Base-by-base conservation (phyloP, 2,329 filamentous ascomycete species). In the Colletotrichum theobromicola region DNA sequence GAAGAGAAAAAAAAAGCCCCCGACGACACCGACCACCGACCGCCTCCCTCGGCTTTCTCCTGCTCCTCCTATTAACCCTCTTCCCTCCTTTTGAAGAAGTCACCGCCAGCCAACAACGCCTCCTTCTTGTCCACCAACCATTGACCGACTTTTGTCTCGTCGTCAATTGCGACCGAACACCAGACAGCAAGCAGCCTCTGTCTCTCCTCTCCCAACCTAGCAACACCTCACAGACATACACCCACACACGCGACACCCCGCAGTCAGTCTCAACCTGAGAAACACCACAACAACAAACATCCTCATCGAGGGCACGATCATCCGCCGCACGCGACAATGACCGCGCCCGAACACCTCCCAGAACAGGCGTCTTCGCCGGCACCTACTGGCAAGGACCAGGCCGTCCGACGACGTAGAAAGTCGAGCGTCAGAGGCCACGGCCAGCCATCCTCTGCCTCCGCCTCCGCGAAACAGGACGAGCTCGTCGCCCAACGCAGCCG, bases 401-500 rank as follows among this genome's bases (percentile, higher is more conserved):
- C 63, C 42, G 64, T 70, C 16, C 72, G 72, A n/a, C 72, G 72
- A 24, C 72, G 72, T 15, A 72, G 72, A 58, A 75, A 75, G 72
- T 75, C 72, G 42, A 75, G 72, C 72, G 37, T 75, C 16, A 69
- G 72, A 60, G 63, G 68, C 35, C 72, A 72, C 21, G 72, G 61
- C 26, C 55, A 72, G n/a, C 68, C 62, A 42, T 42, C 18, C 16
- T 57, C 37, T 26, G 62, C 32, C 72, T 65, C 72, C 13, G 62
- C 32, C 72, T 65, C 72, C 13, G 46, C 68, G 15, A 67, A 72
- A 7, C 72, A 75, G 62, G 72, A 75, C 46, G 64, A 75, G 62
- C 72, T 75, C 62, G 68, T 72, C 68, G 72, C 72, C 34, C 61
- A 75, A 26, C 72, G 72, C 62, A 75, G 72, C 46, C 72, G 72